These are phyloP conservation scores for Rhynchospora tenuis DNA, from an alignment of 176 grass and related monocot genomes.

Conservation along the genomic window DNA sequence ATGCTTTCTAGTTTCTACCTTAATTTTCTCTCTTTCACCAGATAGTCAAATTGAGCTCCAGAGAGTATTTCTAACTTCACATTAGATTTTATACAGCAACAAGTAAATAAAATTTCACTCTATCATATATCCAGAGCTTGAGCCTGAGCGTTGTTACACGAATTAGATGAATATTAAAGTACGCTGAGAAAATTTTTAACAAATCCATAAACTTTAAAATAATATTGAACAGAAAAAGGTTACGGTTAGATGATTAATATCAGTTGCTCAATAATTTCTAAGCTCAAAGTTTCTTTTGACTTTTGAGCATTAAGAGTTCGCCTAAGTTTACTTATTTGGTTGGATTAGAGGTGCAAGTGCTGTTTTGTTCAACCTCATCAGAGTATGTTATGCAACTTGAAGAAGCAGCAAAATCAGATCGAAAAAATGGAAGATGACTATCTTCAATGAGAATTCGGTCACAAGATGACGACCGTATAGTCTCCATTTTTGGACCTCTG, in stretches of 20 bases:
- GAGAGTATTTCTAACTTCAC: not conserved
- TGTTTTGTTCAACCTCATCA: slow-evolving; percentile 14
- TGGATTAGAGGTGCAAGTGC: not conserved
- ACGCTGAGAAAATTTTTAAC: not conserved
- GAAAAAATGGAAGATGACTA: not conserved
- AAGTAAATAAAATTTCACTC: not conserved
- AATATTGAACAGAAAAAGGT: not conserved
- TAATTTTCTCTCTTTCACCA: not conserved
- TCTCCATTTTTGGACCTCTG: not conserved
- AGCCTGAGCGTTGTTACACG: not conserved
- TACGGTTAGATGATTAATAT: too few species aligned
- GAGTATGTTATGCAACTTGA: slow-evolving; percentile 31
- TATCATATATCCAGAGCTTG: not conserved
- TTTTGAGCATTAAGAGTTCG: not conserved
- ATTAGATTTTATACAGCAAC: not conserved
- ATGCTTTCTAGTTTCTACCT: not conserved
- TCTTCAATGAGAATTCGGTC: not conserved
- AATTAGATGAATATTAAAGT: not conserved
- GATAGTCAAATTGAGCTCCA: not conserved
- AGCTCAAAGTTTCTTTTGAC: not conserved
- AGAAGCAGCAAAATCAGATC: not conserved
- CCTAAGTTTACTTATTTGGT: not conserved
- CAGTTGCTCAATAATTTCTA: not conserved
- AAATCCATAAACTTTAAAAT: not conserved
- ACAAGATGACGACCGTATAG: not conserved